Evolutionary conservation across 2,329 filamentous ascomycete genomes (phyloP).

Genomic region (Aspergillus arachidicola): DNA sequence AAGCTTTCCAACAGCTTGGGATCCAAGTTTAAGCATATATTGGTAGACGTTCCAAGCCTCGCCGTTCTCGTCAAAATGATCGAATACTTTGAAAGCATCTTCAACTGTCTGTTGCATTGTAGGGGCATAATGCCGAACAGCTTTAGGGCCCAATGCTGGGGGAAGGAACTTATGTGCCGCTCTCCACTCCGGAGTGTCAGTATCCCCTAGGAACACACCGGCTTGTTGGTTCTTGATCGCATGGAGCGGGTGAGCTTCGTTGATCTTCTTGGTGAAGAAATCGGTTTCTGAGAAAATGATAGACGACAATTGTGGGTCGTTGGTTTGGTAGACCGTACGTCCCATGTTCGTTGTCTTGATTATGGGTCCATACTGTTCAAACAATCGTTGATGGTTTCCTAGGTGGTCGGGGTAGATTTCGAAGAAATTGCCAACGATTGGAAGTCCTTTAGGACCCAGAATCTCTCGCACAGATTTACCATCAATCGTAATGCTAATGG

Average conservation of each 20-base stretch:
- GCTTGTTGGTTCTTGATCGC: slow-evolving; percentile 31
- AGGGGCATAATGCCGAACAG: slow-evolving; percentile 62
- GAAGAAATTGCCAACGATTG: slow-evolving; percentile 56
- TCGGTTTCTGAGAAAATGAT: slow-evolving; percentile 54
- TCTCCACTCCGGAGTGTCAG: slow-evolving; percentile 36
- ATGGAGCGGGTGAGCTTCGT: slow-evolving; percentile 33
- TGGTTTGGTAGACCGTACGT: slow-evolving; percentile 53
- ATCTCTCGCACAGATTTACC: slow-evolving; percentile 29
- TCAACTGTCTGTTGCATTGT: slow-evolving; percentile 60
- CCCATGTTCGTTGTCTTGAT: slow-evolving; percentile 58
- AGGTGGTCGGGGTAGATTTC: slow-evolving; percentile 61
- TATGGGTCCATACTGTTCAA: slow-evolving; percentile 56
- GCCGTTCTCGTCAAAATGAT: slow-evolving; percentile 51
- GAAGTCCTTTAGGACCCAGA: slow-evolving; percentile 27
- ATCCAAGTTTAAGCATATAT: slow-evolving; percentile 54
- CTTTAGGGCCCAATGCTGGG: slow-evolving; percentile 61
- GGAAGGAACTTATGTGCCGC: slow-evolving; percentile 64
- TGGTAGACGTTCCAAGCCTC: slow-evolving; percentile 53
- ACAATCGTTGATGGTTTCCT: slow-evolving; percentile 59
- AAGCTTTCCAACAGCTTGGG: slow-evolving; percentile 49
- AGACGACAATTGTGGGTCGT: slow-evolving; percentile 51
- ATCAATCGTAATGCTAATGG: slow-evolving; percentile 29
- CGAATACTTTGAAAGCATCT: slow-evolving; percentile 52
- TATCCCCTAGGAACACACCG: slow-evolving; percentile 37
- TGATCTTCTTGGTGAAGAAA: slow-evolving; percentile 58